A percentile compares a stretch with the other conserved stretches of the same genome.
phyloP scores from a whole-genome alignment of 345 rosid genomes.

The Barbarea vulgaris region DNA sequence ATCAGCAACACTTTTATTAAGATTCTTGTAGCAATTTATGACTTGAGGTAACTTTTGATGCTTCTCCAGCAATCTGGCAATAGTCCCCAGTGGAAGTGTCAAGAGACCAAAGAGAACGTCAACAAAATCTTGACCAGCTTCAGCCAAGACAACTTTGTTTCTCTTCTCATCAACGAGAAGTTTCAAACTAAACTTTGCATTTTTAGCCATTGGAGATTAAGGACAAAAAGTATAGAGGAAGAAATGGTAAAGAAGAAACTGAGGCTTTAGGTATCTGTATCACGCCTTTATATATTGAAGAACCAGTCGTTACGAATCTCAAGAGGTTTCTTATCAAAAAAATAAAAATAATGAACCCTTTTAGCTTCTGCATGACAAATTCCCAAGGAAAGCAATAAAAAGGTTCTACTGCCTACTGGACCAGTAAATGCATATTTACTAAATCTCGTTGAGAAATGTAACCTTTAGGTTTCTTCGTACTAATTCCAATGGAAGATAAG shows the following conservation, averaged over 20 bases:
- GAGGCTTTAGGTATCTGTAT: background rate
- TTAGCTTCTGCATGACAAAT: background rate
- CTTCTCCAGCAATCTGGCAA: background rate
- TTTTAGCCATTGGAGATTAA: background rate
- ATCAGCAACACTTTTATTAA: slow-evolving; percentile 13
- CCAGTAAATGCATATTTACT: background rate
- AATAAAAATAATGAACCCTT: background rate
- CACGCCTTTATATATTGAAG: background rate
- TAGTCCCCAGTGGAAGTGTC: slow-evolving; percentile 20
- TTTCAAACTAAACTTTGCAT: slow-evolving; percentile 17
- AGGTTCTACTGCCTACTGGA: background rate
- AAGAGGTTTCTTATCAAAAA: no score
- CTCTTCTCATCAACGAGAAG: slow-evolving; percentile 26
- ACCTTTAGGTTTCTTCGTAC: background rate
- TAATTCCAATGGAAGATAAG: background rate
- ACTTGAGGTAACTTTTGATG: background rate
- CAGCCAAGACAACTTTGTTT: slow-evolving; percentile 37
- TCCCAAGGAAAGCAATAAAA: background rate
- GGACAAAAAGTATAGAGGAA: background rate
- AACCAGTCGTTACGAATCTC: no score
- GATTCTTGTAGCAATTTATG: slow-evolving; percentile 9
- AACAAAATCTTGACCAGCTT: slow-evolving; percentile 34
- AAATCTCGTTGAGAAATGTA: background rate
- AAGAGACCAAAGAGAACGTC: no score
- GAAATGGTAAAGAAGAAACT: background rate